Conservation (phyloP, 2,329 filamentous ascomycete species). For the Aureobasidium subglaciale region DNA sequence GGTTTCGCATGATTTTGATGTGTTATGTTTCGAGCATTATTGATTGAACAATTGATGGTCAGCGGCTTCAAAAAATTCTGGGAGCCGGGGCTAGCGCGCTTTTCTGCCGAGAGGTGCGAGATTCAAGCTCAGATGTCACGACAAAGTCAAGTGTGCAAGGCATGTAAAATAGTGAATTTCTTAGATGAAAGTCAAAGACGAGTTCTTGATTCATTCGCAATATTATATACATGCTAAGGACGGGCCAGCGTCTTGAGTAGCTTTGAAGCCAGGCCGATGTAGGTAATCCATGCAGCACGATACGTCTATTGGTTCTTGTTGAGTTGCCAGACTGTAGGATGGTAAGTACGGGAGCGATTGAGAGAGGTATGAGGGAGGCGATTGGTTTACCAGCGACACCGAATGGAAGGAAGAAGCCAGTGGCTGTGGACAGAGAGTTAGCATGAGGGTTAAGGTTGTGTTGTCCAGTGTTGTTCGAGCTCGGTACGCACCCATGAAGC, state of each 20-base stretch:
- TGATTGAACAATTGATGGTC: conserved; percentile 17
- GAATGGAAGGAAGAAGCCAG: conserved; percentile 54
- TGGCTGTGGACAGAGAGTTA: conserved; percentile 42
- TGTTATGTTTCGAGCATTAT: conserved; percentile 18
- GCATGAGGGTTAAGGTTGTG: conserved; percentile 19
- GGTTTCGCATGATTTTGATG: conserved; percentile 68
- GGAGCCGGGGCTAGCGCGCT: conserved; percentile 13
- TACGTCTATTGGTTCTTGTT: conserved; percentile 49
- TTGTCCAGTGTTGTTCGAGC: neutral
- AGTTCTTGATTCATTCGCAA: conserved; percentile 1
- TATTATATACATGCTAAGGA: conserved; percentile 16
- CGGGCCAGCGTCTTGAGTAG: conserved; percentile 3
- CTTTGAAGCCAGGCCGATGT: conserved; percentile 3
- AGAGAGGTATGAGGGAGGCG: conserved; percentile 25
- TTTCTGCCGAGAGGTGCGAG: conserved; percentile 15
- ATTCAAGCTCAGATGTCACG: conserved; percentile 9
- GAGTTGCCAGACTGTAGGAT: conserved; percentile 55
- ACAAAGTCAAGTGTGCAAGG: neutral
- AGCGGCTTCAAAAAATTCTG: conserved; percentile 18
- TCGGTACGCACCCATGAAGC: conserved; percentile 60
- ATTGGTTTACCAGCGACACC: conserved; percentile 51
- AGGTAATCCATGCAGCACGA: conserved; percentile 2
- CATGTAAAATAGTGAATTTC: neutral
- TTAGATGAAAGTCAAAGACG: neutral
- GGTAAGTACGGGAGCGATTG: conserved; percentile 22